Percentiles rank a stretch among this genome's conserved stretches.
phyloP scores from a whole-genome alignment of 2,329 filamentous ascomycete genomes.

The Penicillium janthinellum region DNA sequence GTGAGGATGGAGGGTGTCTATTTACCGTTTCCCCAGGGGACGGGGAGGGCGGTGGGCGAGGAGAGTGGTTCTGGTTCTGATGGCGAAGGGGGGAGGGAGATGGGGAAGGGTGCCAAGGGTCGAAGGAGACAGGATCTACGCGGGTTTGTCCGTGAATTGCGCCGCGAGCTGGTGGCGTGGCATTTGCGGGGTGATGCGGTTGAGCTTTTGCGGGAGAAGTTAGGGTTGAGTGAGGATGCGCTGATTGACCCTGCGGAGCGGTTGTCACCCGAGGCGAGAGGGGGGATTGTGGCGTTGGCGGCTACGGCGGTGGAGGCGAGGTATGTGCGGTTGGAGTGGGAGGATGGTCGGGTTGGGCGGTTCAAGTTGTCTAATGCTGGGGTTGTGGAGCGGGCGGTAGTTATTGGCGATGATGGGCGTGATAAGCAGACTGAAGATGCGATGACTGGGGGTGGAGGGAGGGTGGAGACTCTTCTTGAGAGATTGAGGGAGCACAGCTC shows the following conservation, averaged over 20 bases:
- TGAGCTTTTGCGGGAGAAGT: conserved; percentile 34
- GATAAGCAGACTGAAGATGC: conserved; percentile 41
- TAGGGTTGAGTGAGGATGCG: conserved; percentile 31
- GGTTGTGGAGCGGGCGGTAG: conserved; percentile 44
- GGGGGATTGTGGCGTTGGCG: conserved; percentile 40
- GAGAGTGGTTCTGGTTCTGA: neutral
- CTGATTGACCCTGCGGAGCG: conserved; percentile 15
- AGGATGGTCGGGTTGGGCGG: conserved; percentile 46
- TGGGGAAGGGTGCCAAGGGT: conserved; percentile 6
- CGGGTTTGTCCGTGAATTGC: conserved; percentile 41
- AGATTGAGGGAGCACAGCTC: conserved; percentile 26
- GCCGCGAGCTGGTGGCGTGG: conserved; percentile 46
- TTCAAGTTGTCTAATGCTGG: conserved; percentile 47
- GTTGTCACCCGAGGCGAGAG: conserved; percentile 25
- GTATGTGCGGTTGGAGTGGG: conserved; percentile 49
- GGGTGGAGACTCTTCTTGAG: conserved; percentile 39
- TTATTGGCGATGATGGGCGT: conserved; percentile 44
- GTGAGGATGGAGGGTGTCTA: conserved; percentile 41
- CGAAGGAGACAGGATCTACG: conserved; percentile 40
- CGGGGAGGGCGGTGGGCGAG: neutral
- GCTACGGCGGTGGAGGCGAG: conserved; percentile 42
- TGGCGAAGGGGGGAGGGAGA: conserved; percentile 13
- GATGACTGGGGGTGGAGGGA: conserved; percentile 38
- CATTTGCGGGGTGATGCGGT: conserved; percentile 44
- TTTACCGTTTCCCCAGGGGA: conserved; percentile 26